Evolutionary conservation across 257 asterid genomes (phyloP).

Genomic region (Linaria vulgaris): DNA sequence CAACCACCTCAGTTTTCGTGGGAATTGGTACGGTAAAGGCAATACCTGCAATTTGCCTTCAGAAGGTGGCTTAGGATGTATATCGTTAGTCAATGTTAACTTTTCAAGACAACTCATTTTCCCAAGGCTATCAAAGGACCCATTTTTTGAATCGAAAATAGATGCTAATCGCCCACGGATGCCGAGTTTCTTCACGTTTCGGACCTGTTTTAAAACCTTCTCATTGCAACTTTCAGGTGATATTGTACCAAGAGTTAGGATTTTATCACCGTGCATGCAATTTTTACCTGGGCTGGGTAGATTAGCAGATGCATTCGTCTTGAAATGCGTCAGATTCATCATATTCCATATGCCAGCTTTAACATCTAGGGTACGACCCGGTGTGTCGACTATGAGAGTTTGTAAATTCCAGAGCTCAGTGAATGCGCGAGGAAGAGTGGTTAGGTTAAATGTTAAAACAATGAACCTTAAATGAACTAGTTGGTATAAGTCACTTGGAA

Average conservation of each 20-base stretch:
- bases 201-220: slow-evolving; percentile 11
- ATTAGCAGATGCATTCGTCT: slow-evolving; percentile 31
- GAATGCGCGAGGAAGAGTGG: slow-evolving; percentile 23
- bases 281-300: not conserved
- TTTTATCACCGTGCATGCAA: not conserved
- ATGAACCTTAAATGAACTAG: slow-evolving; percentile 33
- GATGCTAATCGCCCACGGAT: slow-evolving; percentile 26
- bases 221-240: slow-evolving; percentile 31
- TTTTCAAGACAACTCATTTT: slow-evolving; percentile 20
- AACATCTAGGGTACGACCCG: slow-evolving; percentile 2
- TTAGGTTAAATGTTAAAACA: slow-evolving; percentile 20
- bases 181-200: slow-evolving; percentile 27
- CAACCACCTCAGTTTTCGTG: slow-evolving; percentile 28
- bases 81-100: no score
- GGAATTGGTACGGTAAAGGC: slow-evolving; percentile 26
- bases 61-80: no score
- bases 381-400: slow-evolving; percentile 33
- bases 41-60: slow-evolving; percentile 2
- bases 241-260: slow-evolving; percentile 31
- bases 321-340: slow-evolving; percentile 37
- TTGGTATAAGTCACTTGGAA: slow-evolving; percentile 19
- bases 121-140: slow-evolving; percentile 24
- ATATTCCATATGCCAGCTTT: slow-evolving; percentile 32
- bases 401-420: slow-evolving; percentile 34
- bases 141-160: not conserved